These are phyloP conservation scores for Volvox reticuliferus DNA, from an alignment of 139 green algal species.

Conservation along the genomic window DNA sequence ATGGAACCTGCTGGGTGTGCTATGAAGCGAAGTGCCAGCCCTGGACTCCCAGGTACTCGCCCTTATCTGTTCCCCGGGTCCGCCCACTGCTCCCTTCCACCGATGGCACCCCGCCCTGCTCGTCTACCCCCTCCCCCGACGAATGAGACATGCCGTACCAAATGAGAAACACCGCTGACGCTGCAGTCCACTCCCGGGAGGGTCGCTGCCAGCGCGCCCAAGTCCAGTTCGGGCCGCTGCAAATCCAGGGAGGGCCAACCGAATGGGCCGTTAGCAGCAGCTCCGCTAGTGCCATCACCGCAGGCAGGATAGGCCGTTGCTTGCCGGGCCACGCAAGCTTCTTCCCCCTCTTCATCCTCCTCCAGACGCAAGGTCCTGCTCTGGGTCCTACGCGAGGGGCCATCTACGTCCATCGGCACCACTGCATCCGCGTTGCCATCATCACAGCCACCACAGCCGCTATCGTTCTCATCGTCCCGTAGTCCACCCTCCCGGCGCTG, in stretches of 20 bases:
- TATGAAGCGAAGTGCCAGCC: too few relatives aligned
- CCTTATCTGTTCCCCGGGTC: too few relatives aligned
- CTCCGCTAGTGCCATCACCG: not conserved
- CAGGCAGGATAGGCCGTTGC: not conserved
- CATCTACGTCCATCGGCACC: too few relatives aligned
- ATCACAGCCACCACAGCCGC: not conserved
- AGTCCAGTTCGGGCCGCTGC: not conserved
- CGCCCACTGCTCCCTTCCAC: not conserved
- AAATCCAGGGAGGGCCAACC: constrained; percentile 18
- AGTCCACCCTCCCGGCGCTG: too few relatives aligned
- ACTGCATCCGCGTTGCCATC: not conserved
- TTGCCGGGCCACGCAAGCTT: not conserved
- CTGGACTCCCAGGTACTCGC: too few relatives aligned
- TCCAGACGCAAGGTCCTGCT: too few relatives aligned
- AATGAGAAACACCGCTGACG: constrained; percentile 7
- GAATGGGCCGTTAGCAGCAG: not conserved
- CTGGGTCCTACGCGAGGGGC: too few relatives aligned
- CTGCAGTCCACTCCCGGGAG: not conserved
- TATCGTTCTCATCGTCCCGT: not conserved
- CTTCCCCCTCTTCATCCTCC: not conserved
- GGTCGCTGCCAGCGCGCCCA: not conserved
- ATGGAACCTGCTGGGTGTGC: too few relatives aligned
- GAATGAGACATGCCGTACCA: not conserved
- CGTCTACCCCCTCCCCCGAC: not conserved
- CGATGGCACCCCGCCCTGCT: not conserved